Evolutionary conservation across 352 stramenopile genomes (phyloP), one percentile per base, ranked within the genome.

Genomic region (Detonula confervacea): DNA sequence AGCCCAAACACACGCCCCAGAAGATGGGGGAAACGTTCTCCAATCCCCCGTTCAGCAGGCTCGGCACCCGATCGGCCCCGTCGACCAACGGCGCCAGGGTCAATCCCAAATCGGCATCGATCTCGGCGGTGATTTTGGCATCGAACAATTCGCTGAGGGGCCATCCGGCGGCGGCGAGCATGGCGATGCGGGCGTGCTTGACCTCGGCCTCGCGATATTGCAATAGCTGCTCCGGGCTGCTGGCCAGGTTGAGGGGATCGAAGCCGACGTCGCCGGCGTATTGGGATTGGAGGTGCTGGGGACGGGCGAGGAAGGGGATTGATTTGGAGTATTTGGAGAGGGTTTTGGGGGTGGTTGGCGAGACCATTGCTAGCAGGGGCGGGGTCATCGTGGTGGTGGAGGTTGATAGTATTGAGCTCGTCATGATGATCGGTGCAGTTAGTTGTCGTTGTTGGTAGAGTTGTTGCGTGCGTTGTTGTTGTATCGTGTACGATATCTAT

Each of bases 101-200:
- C 7, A 90, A 62, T 18, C 56, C 65, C 14, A 87, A 70, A 35
- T 66, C 16, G 14, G 20, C n/a, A 54, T 81, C 66, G 25, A 84
- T 30, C 24, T 68, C 16, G 30, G 65, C 47, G 8, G 87, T 82
- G 65, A 91, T 74, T 24, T 63, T 42, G 49, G 61, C 60, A 65
- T 93, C 81, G 39, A 87, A 88, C 8, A 91, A 64, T 69, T 93
- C 88, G 0, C 73, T 77, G 0, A 89, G 18, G 1, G 88, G 88
- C 88, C 88, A 93, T 29, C 88, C 88, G 24, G 76, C 81, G 22
- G 81, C 86, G n/a, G n/a, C n/a, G n/a, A n/a, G n/a, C n/a, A n/a
- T n/a, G n/a, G n/a, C n/a, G n/a, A n/a, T n/a, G n/a, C 86, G 61
- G 14, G 62, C 51, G 72, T 91, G 86, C 60, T 91, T 91, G 11